Conservation (phyloP, 164 flowering plant species). For the Hamamelis virginiana region DNA sequence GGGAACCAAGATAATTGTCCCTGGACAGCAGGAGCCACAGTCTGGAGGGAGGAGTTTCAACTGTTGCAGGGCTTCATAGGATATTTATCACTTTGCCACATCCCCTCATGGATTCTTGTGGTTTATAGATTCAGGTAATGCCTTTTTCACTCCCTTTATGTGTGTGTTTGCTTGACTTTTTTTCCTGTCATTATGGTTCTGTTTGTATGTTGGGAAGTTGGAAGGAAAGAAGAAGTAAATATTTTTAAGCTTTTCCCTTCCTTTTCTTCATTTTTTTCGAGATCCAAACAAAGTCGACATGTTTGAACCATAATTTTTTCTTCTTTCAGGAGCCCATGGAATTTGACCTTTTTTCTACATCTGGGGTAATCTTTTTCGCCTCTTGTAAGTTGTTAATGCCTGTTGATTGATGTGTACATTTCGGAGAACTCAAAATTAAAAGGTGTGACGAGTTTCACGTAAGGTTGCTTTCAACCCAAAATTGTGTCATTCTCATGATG, state of each 20-base stretch:
- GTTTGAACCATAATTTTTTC: background rate
- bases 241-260: too few species aligned
- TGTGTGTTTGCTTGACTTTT: background rate
- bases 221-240: too few species aligned
- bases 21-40: slow-evolving; percentile 36
- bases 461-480: background rate
- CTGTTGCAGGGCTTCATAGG: slow-evolving; percentile 34
- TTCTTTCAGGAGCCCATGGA: background rate
- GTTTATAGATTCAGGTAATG: slow-evolving; percentile 6
- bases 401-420: background rate
- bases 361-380: slow-evolving; percentile 1
- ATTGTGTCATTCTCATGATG: background rate
- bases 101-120: background rate
- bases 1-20: slow-evolving; percentile 41
- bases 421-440: background rate
- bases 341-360: background rate
- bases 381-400: slow-evolving; percentile 3
- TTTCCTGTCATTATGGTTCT: background rate
- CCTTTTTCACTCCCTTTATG: background rate
- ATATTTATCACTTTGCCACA: background rate
- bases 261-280: too few species aligned
- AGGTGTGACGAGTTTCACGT: background rate
- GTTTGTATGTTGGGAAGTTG: too few species aligned
- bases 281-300: too few species aligned
- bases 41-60: slow-evolving; percentile 10